Evolutionary conservation across 805 yeast species (phyloP).

Genomic region (Vanderwaltozyma polyspora): DNA sequence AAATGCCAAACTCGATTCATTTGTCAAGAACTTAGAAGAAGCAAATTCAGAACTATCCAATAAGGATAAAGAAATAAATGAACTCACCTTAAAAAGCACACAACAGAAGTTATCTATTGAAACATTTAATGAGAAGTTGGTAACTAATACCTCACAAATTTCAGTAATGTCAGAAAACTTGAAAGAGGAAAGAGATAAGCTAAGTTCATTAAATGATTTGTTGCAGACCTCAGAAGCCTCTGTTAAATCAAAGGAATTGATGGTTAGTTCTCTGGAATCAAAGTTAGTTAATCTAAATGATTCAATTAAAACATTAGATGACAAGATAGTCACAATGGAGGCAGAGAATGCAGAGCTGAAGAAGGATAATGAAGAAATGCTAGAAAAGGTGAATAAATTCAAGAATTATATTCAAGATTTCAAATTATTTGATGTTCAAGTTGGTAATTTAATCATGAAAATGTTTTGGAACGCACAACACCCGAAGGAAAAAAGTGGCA

Average conservation of each 20-base stretch:
- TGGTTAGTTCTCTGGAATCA: neutral
- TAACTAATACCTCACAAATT: no score
- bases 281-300: neutral
- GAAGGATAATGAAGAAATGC: conserved; percentile 4
- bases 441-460: conserved; percentile 9
- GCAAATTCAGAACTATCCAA: neutral
- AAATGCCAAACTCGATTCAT: neutral
- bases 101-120: no score
- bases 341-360: neutral
- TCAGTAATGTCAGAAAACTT: neutral
- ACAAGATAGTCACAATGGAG: neutral
- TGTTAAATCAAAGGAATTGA: neutral
- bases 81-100: no score
- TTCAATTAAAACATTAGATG: neutral
- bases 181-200: neutral
- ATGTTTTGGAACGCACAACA: conserved; percentile 4
- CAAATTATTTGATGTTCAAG: conserved; percentile 7
- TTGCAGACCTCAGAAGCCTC: no score
- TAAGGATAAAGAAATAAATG: neutral
- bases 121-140: no score
- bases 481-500: neutral
- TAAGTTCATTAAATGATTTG: neutral
- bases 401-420: conserved; percentile 6
- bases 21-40: neutral
- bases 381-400: conserved; percentile 2